Base-by-base conservation (phyloP, 169 alveolate genomes). In the Plasmodium vivax region DNA sequence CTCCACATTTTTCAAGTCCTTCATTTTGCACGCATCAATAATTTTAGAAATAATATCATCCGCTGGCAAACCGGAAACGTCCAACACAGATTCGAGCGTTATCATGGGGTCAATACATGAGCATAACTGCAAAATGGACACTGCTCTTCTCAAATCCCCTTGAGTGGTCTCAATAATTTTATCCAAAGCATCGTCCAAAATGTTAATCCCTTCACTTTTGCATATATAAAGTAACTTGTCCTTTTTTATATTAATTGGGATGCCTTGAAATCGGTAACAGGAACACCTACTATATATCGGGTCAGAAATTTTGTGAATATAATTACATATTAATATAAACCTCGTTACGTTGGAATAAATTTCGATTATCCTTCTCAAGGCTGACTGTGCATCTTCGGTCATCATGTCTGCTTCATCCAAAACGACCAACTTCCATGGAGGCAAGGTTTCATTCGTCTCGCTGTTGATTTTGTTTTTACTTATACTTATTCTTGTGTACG, bases 321-420 rank as follows among this genome's bases (percentile, higher is more conserved):
- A 99, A 96, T 99, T 99, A 97, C 99, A 99, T 58, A 99, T 99
- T 23, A 99, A 97, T 87, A 99, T 98, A 98, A 99, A 99, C 83
- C 99, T 97, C 36, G 99, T 99, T 8, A 98, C 98, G 36, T 95
- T 92, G 0, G 99, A 97, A 81, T 97, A 98, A 43, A 98, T 98
- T 97, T 99, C 99, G 79, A 99, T 99, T 75, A 99, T 98, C 77
- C 99, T 97, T 85, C 99, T 96, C 36, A 99, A 97, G 23, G 99
- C 99, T 9, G 99, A 97, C 95, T 99, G 99, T 12, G 99, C 99
- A 83, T 99, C 99, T 14, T 96, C 96, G 23, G 99, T 99, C 98
- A 99, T 98, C 98, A 99, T 99, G 96, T 99, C 99, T 19, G 99
- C 99, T 96, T 99, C 99, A 96, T 99, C 99, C 68, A 99, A 97